phyloP scores from a whole-genome alignment of 106 monocot species.

The Chionographis japonica region DNA sequence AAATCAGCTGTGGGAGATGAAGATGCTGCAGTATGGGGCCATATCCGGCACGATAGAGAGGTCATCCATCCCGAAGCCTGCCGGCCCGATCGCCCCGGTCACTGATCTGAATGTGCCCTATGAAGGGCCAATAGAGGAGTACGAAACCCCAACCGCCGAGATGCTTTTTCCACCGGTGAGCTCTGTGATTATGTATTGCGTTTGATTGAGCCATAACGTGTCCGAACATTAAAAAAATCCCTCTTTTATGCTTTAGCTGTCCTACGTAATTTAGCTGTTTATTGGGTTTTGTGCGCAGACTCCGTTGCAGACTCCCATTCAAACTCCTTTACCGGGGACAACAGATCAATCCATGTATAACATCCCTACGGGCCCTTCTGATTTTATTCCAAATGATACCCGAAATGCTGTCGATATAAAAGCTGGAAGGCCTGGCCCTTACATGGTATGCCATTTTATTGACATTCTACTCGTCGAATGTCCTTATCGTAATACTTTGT shows the following conservation, averaged over 20 bases:
- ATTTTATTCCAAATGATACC: constrained; percentile 14
- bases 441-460: constrained; percentile 19
- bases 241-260: not conserved
- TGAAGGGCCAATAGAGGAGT: constrained; percentile 43
- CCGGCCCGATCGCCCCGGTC: constrained; percentile 19
- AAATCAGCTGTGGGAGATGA: constrained; percentile 38
- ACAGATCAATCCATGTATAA: constrained; percentile 28
- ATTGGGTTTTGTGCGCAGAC: constrained; percentile 19
- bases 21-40: constrained; percentile 42
- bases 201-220: no score
- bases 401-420: constrained; percentile 23
- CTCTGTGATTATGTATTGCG: not conserved
- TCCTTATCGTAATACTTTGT: no score
- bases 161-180: constrained; percentile 52
- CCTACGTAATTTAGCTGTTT: no score
- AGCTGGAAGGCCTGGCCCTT: constrained; percentile 36
- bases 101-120: constrained; percentile 53
- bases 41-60: constrained; percentile 24
- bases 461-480: no score
- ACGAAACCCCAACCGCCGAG: constrained; percentile 47
- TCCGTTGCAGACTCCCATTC: constrained; percentile 41
- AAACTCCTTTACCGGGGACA: constrained; percentile 21
- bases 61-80: constrained; percentile 5
- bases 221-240: no score
- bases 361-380: constrained; percentile 23